These are phyloP conservation scores for Aspergillus nomiae DNA, from an alignment of 2,329 filamentous ascomycete genomes.

Conservation along the genomic window DNA sequence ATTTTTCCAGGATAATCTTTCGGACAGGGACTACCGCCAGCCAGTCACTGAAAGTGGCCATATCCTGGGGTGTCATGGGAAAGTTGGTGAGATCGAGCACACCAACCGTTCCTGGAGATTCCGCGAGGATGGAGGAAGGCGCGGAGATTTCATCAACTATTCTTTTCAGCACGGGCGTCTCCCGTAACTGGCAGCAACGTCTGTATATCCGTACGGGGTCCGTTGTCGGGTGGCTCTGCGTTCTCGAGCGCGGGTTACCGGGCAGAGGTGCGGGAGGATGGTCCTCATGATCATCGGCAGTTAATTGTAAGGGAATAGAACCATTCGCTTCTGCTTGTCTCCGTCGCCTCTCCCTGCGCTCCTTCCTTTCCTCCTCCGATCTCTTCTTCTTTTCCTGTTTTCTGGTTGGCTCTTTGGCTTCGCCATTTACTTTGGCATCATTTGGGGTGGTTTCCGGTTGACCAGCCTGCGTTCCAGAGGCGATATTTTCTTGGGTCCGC, in stretches of 20 bases:
- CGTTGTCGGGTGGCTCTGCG: constrained; percentile 74
- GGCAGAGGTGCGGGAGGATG: constrained; percentile 49
- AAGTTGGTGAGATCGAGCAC: constrained; percentile 84
- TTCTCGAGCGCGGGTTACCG: constrained; percentile 45
- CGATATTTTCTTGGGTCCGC: constrained; percentile 30
- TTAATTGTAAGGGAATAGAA: constrained; percentile 79
- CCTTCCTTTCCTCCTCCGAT: constrained; percentile 88
- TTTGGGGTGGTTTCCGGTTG: constrained; percentile 24
- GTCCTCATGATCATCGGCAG: constrained; percentile 65
- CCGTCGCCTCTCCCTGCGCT: constrained; percentile 85
- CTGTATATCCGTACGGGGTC: constrained; percentile 92
- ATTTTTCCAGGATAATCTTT: constrained; percentile 83
- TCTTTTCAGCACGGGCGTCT: constrained; percentile 88
- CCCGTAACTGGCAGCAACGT: constrained; percentile 88
- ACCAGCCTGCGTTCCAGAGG: constrained; percentile 12
- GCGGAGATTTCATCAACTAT: constrained; percentile 85
- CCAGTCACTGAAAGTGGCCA: constrained; percentile 88
- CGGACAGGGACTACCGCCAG: constrained; percentile 89
- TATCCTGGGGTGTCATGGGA: constrained; percentile 77
- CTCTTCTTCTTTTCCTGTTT: constrained; percentile 97
- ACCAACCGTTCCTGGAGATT: constrained; percentile 72
- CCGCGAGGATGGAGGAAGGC: constrained; percentile 64
- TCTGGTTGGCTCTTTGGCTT: constrained; percentile 55
- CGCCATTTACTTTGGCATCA: constrained; percentile 29
- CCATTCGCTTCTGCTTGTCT: constrained; percentile 86